phyloP scores from a whole-genome alignment of 768 basidiomycete species.

The Symmetrospora coprosmae region DNA sequence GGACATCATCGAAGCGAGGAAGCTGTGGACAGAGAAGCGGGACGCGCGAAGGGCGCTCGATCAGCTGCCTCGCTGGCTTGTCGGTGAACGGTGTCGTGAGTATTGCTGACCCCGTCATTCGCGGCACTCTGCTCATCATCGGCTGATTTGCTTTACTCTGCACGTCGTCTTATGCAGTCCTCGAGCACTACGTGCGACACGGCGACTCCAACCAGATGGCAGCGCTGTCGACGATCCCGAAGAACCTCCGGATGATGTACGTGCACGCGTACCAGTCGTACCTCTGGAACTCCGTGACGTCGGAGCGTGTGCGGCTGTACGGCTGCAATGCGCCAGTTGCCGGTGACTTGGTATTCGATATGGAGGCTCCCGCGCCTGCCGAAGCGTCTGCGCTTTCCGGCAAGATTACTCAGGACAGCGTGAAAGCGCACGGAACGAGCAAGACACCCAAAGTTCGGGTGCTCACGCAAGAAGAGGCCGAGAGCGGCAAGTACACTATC shows the following conservation, averaged over 20 bases:
- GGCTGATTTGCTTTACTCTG: not conserved
- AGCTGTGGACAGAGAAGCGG: slow-evolving; percentile 70
- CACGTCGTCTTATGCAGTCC: not conserved
- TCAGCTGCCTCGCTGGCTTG: slow-evolving; percentile 74
- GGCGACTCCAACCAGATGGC: slow-evolving; percentile 8
- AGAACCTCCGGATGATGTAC: slow-evolving; percentile 90
- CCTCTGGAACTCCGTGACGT: slow-evolving; percentile 94
- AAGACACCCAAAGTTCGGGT: slow-evolving; percentile 49
- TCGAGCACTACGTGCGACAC: slow-evolving; percentile 21
- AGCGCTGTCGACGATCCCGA: slow-evolving; percentile 56
- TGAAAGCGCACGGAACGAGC: slow-evolving; percentile 22
- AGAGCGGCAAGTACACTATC: slow-evolving; percentile 67
- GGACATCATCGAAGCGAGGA: slow-evolving; percentile 61
- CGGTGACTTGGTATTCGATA: slow-evolving; percentile 80
- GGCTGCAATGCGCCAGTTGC: slow-evolving; percentile 60
- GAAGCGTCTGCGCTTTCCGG: slow-evolving; percentile 32
- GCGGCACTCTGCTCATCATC: too few relatives aligned
- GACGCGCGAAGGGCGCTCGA: slow-evolving; percentile 68
- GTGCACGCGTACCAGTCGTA: slow-evolving; percentile 98
- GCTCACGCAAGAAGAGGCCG: slow-evolving; percentile 58
- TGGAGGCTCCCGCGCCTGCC: slow-evolving; percentile 9
- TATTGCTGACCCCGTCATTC: too few relatives aligned
- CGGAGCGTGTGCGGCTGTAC: slow-evolving; percentile 69
- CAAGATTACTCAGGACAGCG: not conserved
- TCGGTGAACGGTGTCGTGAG: slow-evolving; percentile 67